Evolutionary conservation across 139 green algal genomes (phyloP).

Genomic region (Tetraselmis striata): DNA sequence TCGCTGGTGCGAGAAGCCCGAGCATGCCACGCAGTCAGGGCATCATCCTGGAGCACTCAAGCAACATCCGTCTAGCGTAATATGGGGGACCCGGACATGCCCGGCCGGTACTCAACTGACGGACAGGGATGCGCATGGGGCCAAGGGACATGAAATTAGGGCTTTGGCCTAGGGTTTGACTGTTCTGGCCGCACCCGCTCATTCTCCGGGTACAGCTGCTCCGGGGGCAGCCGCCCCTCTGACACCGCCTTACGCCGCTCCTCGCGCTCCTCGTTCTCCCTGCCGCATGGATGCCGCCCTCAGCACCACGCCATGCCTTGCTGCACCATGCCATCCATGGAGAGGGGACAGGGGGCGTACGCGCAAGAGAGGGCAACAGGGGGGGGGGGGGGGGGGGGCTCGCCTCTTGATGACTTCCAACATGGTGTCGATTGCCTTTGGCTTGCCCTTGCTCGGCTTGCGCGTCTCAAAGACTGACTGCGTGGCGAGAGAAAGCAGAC

Average conservation of each 20-base stretch:
- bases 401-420: conserved; percentile 83
- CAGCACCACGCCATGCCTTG: too few species aligned
- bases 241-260: conserved; percentile 27
- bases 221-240: conserved; percentile 2
- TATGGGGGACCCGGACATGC: too few species aligned
- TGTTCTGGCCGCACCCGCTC: conserved; percentile 16
- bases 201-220: conserved; percentile 32
- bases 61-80: too few species aligned
- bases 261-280: conserved; percentile 77
- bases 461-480: conserved; percentile 25
- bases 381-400: neutral
- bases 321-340: too few species aligned
- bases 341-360: neutral
- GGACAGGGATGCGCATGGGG: too few species aligned
- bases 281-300: too few species aligned
- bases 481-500: neutral
- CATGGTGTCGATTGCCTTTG: conserved; percentile 80
- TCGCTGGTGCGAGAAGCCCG: too few species aligned
- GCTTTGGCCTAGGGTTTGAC: conserved; percentile 9
- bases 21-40: too few species aligned
- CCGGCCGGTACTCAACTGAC: too few species aligned
- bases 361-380: neutral
- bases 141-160: too few species aligned
- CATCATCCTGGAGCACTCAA: too few species aligned
- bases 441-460: conserved; percentile 42